Evolutionary conservation across 805 yeast species (phyloP), one percentile per base, ranked within the genome.

Genomic region (Suhomyces xylopsoci): DNA sequence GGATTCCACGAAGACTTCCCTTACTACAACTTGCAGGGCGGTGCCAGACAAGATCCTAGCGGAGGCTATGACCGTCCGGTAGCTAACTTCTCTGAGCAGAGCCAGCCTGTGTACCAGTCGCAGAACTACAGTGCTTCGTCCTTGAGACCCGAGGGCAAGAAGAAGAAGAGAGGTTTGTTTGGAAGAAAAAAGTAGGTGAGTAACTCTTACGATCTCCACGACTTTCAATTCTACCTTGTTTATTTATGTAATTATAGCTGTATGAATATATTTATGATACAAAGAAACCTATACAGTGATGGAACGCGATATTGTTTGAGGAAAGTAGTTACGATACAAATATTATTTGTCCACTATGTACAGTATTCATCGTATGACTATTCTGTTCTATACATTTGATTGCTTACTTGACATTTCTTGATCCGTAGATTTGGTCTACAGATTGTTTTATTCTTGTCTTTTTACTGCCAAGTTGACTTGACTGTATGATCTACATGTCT

Each of bases 1-100:
- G 83, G 88, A 51, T 89, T 90, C 83, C 97, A 74, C 80, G 88
- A 58, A 75, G 87, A 82, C 69, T 90, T 87, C 81, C 87, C 83
- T 34, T 71, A 73, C 66, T 81, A 76, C 58, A 72, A 76, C 48
- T 68, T 71, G 49, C 54, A 51, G 41, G 53, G 58, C 25, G 51
- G 52, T 26, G 44, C 48, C 20, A 30, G 51, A 57, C 19, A 68
- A 64, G 70, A 56, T 61, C 32, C 32, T 28, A 70, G 62, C 70
- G 69, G 74, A 74, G 69, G 64, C 54, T 66, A 68, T 53, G 63
- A 64, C 54, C 66, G 50, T 17, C 78, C 51, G 4, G 48, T 34
- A 6, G 70, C 71, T 55, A 73, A 73, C 53, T 74, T 71, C 51
- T 68, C 70, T 55, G 71, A 67, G 50, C 69, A 68, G 41, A 59